Evolutionary conservation across 208 protist species (phyloP), one percentile per base, ranked within the genome.

Genomic region (Leptomonas pyrrhocoris): DNA sequence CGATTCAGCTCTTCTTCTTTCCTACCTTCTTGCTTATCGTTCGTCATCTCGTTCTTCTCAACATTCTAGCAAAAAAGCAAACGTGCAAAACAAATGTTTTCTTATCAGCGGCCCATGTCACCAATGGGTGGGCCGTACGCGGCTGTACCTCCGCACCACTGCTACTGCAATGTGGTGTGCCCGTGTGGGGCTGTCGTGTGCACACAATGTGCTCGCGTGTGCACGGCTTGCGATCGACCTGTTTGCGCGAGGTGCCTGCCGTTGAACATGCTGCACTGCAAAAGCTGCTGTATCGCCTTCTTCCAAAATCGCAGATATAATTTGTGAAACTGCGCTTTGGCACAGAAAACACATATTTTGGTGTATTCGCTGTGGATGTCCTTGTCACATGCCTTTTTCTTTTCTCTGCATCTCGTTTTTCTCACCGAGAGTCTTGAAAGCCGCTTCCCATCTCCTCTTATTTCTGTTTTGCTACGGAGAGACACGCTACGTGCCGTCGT

Each of bases 241-340:
- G 84, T 91, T 12, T 95, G 90, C 34, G 42, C 61, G 13, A 51
- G 68, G 36, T 96, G 88, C 55, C 63, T 94, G 23, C 71, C 81
- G 8, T 43, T 77, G 5, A 72, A 73, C 31, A 89, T 91, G 85
- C 73, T 74, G n/a, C 87, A 93, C 63, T 94, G 88, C 73, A 83
- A 80, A 53, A 68, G 72, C 9, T 96, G 91, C 71, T 93, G 84
- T 70, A 45, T 84, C 11, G 85, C 83, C 18, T 94, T 78, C 61
- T 85, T 96, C 74, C 75, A 57, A 2, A 90, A 85, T 54, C 63
- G 68, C 23, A 53, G 77, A 23, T 69, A 81, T 36, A 66, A 74
- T 50, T 63, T 95, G 21, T 95, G 68, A 89, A 19, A 3, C 28
- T 19, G 23, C 2, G 38, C 49, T 38, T 38, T 9, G 9, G 7